Evolutionary conservation across 371 early-diverging fungal genomes (phyloP), one percentile per base, ranked within the genome.

Genomic region (Mortierella sp.): DNA sequence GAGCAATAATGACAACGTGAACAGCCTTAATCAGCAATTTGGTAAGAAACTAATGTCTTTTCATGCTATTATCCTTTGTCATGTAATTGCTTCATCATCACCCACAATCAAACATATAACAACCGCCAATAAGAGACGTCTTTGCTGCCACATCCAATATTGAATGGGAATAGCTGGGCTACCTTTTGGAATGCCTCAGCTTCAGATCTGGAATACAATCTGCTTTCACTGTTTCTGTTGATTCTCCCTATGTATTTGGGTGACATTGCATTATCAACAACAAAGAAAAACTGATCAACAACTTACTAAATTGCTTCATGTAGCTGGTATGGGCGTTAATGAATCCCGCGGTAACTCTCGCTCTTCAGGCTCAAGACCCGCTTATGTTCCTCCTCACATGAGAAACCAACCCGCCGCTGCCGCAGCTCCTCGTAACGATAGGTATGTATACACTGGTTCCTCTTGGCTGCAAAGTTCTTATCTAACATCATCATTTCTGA

Each of bases 271-370:
- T 32, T 35, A 34, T 55, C n/a, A 31, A 23, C 55, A 40, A 23
- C 54, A 65, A 26, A 34, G 32, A 12, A 57, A 57, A 34, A 32
- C 53, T 53, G 53, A 53, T 53, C 53, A 35, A 57, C 57, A 37
- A 56, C 13, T 57, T 56, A 28, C 22, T n/a, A 62, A 13, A 43
- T 40, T 29, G 49, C 32, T 29, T 49, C 23, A 23, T 59, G 72
- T 86, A 92, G 92, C 92, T 90, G 90, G 87, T 76, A 89, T 92
- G 91, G 87, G 90, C 83, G 81, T 91, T 75, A 85, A 88, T 68
- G 83, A 87, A 53, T 71, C 81, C 47, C 73, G 82, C 61, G 66
- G 57, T 35, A 61, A 35, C 63, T 57, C 57, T 62, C 83, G 71
- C 54, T n/a, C n/a, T n/a, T 67, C 63, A 64, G 82, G 61, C 64